phyloP scores from a whole-genome alignment of 208 protist genomes.

The Wallacemonas sp. region DNA sequence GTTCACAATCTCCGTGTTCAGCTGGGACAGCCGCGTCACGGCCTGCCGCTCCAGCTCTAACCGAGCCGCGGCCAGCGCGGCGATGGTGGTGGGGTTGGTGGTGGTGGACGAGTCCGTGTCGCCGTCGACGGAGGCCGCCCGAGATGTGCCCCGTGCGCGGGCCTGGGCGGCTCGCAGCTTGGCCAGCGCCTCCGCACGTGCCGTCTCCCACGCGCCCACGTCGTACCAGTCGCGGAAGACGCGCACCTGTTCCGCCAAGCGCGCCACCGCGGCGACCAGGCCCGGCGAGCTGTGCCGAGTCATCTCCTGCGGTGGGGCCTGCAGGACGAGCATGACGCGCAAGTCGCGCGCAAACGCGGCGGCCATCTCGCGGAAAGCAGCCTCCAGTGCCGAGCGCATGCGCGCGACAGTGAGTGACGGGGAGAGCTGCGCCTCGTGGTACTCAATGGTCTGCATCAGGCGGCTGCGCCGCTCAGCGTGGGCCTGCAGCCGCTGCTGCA shows the following conservation, averaged over 20 bases:
- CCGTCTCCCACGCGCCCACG: constrained; percentile 9
- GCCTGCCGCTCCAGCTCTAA: constrained; percentile 51
- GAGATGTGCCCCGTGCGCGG: no score
- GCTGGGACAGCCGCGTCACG: constrained; percentile 52
- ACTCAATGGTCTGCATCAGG: constrained; percentile 25
- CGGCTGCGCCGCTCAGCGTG: constrained; percentile 9
- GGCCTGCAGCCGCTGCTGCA: constrained; percentile 11
- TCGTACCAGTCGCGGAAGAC: constrained; percentile 41
- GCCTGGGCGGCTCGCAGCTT: not conserved
- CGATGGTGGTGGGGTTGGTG: not conserved
- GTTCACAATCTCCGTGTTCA: constrained; percentile 89
- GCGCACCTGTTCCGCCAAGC: constrained; percentile 14
- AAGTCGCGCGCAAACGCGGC: constrained; percentile 51
- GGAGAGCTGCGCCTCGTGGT: constrained; percentile 21
- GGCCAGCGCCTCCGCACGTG: not conserved
- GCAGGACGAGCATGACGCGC: constrained; percentile 36
- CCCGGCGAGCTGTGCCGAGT: constrained; percentile 8
- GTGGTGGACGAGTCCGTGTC: no score
- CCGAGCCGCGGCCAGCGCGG: constrained; percentile 20
- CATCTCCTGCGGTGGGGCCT: constrained; percentile 24
- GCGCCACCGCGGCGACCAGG: constrained; percentile 35
- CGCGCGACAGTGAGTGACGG: constrained; percentile 24
- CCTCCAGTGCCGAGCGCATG: constrained; percentile 30
- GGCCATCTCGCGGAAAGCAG: constrained; percentile 28
- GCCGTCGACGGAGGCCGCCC: no score